Conservation (phyloP, 768 basidiomycete genomes). For the Tricholoma sp. region DNA sequence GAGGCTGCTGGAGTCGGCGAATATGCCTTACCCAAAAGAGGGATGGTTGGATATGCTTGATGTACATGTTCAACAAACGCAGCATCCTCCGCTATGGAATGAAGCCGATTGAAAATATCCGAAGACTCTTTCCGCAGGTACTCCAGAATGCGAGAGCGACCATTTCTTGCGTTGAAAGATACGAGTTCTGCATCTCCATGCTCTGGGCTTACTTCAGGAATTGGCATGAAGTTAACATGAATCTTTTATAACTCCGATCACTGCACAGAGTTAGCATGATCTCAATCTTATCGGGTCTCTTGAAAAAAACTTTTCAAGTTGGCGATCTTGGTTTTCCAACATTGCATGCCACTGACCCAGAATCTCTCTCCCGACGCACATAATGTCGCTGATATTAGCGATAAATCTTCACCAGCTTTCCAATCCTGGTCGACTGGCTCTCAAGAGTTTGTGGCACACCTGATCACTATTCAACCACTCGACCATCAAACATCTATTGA, state of each 20-base stretch:
- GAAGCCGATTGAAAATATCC: constrained; percentile 83
- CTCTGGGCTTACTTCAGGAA: not conserved
- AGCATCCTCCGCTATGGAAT: constrained; percentile 79
- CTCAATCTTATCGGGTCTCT: too few species aligned
- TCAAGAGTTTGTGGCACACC: not conserved
- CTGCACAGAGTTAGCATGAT: too few species aligned
- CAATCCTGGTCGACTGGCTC: not conserved
- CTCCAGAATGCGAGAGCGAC: constrained; percentile 27
- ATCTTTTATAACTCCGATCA: not conserved
- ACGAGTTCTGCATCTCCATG: not conserved
- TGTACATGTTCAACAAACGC: constrained; percentile 47
- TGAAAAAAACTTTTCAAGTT: too few species aligned
- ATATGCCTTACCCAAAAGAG: constrained; percentile 44
- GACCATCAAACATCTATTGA: not conserved
- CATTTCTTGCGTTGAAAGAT: constrained; percentile 1
- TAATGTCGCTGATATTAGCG: not conserved
- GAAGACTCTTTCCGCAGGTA: constrained; percentile 63
- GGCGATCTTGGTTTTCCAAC: not conserved
- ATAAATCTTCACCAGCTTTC: not conserved
- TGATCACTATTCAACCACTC: not conserved
- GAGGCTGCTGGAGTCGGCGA: not conserved
- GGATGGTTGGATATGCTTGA: constrained; percentile 33
- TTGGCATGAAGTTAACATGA: not conserved
- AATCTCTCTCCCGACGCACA: not conserved
- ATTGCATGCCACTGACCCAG: not conserved